phyloP scores from a whole-genome alignment of 2,329 filamentous ascomycete species.

The Emericellopsis cladophorae region DNA sequence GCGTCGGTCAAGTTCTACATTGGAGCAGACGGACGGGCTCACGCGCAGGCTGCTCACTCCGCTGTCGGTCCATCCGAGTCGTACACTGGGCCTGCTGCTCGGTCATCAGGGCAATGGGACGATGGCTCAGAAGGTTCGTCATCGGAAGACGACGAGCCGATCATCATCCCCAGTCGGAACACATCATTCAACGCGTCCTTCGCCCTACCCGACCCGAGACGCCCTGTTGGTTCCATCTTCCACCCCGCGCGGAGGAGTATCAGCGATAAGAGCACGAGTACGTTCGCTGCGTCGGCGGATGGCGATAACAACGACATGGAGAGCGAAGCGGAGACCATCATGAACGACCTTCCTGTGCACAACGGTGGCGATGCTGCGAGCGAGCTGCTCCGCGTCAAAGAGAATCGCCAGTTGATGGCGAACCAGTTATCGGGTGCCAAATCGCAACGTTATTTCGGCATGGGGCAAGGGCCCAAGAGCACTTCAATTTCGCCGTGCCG shows the following conservation, averaged over 20 bases:
- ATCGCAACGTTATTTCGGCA: background rate
- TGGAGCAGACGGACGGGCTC: constrained; percentile 46
- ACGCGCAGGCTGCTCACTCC: constrained; percentile 37
- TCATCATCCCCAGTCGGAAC: constrained; percentile 49
- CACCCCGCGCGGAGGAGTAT: constrained; percentile 32
- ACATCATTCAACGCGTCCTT: constrained; percentile 41
- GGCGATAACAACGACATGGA: constrained; percentile 30
- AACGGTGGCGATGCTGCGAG: constrained; percentile 43
- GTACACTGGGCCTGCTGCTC: constrained; percentile 9
- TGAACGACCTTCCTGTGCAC: constrained; percentile 29
- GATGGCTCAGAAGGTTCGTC: constrained; percentile 34
- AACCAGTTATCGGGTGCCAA: background rate
- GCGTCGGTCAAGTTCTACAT: constrained; percentile 51
- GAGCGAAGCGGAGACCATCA: constrained; percentile 47
- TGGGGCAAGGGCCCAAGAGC: constrained; percentile 7
- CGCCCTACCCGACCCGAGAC: constrained; percentile 38
- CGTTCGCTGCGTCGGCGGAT: constrained; percentile 10
- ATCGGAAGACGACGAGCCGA: constrained; percentile 51
- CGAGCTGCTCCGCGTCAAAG: constrained; percentile 45
- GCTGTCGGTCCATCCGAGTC: constrained; percentile 5
- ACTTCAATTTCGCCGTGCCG: constrained; percentile 37
- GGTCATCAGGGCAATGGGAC: constrained; percentile 22
- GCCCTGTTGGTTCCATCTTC: constrained; percentile 34
- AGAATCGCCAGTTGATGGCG: constrained; percentile 26
- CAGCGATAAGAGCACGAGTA: constrained; percentile 35